Conservation (phyloP, 768 basidiomycete species). For the Naematelia aurantialba region DNA sequence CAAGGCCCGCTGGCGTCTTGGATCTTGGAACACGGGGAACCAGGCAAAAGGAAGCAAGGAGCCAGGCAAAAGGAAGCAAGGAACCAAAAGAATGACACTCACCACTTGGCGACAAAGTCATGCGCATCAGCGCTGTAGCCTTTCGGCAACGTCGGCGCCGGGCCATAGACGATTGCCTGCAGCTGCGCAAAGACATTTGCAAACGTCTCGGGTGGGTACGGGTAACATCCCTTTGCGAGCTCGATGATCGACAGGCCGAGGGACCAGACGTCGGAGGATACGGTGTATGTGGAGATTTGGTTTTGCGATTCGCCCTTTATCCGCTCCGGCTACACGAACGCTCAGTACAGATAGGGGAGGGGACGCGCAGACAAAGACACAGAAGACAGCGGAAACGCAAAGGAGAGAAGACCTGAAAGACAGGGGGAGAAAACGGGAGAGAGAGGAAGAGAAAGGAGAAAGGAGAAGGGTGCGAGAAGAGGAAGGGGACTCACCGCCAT, state of each 20-base stretch:
- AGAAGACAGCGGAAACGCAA: no score
- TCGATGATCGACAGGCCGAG: conserved; percentile 91
- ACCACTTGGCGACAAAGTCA: conserved; percentile 76
- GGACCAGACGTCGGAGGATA: conserved; percentile 94
- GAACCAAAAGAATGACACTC: conserved; percentile 14
- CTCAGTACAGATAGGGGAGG: conserved; percentile 11
- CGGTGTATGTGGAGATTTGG: conserved; percentile 83
- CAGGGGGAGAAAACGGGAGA: no score
- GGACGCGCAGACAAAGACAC: no score
- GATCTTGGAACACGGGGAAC: background rate
- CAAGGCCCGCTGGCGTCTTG: no score
- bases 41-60: background rate
- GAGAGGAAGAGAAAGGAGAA: no score
- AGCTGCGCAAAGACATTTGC: conserved; percentile 94
- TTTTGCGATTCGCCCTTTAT: conserved; percentile 91
- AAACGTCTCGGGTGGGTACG: conserved; percentile 96
- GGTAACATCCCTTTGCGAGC: conserved; percentile 79
- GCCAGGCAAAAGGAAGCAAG: background rate
- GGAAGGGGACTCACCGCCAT: conserved; percentile 72
- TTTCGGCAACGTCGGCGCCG: conserved; percentile 79
- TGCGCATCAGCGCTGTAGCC: conserved; percentile 65
- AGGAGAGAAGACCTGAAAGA: no score
- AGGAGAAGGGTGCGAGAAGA: background rate
- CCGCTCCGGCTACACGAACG: conserved; percentile 66
- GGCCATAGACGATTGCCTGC: conserved; percentile 93